Base-by-base conservation (phyloP, 2,329 filamentous ascomycete genomes). In the Orbilia ellipsospora region DNA sequence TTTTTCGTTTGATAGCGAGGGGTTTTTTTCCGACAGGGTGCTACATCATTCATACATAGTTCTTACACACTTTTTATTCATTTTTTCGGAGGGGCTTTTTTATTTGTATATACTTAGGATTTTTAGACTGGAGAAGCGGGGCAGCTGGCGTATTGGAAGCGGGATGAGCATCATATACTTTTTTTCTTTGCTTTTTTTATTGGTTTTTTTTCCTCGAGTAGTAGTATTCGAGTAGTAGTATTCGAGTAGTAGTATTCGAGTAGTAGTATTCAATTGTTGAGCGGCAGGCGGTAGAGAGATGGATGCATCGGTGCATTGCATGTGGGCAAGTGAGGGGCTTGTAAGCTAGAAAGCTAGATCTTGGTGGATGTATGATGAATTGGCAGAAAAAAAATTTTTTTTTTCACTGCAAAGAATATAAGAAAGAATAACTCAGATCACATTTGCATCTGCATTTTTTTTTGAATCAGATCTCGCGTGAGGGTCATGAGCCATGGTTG, bases 111-210 rank as follows among this genome's bases (percentile, higher is more conserved):
- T 45, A 57, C 55, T 42, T 65, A 60, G 61, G 50, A 55, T 28
- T 4, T 23, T 36, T 36, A 36, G 31, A 44, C 36, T 31, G 45
- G 31, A 36, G 31, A 62, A 74, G 70, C 62, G 70, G 70, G 70
- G 70, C 70, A 23, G 70, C 67, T 56, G 50, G 10, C 31, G 23
- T 23, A 36, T 57, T 28, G 4, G 63, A 51, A 59, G 57, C 63
- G 70, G 63, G 70, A 68, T 74, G 70, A 74, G 61, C 63, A 74
- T 74, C 70, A 68, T 69, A 62, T 18, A 62, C 42, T 60, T 57
- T 45, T 65, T 61, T 61, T 67, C 62, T 45, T 48, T 26, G 44
- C 18, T 45, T 50, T 13, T n/a, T 16, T 16, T 45, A 62, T 55
- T 28, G 54, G 52, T 44, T 62, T 28, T 74, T 55, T 45, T 60